Evolutionary conservation across 306 rosid genomes (phyloP).

Genomic region (Sphenostylis stenocarpa): DNA sequence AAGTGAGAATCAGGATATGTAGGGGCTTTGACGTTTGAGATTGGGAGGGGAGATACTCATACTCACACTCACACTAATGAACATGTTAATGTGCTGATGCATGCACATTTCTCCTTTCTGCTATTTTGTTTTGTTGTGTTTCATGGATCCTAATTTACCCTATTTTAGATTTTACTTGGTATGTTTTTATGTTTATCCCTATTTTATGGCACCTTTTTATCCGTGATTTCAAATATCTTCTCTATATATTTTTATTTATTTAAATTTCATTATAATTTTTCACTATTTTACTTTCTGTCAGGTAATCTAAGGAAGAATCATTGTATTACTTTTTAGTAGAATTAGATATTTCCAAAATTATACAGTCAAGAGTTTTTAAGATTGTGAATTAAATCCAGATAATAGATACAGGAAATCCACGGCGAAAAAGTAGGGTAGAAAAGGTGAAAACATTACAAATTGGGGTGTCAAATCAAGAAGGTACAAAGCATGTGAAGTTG

Average conservation of each 20-base stretch:
- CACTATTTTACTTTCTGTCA: neutral
- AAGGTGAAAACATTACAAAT: neutral
- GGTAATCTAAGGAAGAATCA: neutral
- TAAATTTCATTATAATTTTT: neutral
- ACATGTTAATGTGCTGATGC: constrained; percentile 7
- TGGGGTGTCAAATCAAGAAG: neutral
- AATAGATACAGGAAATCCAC: neutral
- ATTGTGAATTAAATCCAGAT: neutral
- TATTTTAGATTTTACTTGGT: neutral
- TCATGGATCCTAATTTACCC: neutral
- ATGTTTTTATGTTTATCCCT: neutral
- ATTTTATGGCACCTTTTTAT: neutral
- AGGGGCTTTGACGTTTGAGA: constrained; percentile 22
- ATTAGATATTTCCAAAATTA: neutral
- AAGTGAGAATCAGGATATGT: constrained; percentile 10
- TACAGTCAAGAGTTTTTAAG: neutral
- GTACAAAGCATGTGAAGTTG: constrained; percentile 31
- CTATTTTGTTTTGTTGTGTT: neutral
- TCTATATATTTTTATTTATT: neutral
- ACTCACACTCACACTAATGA: constrained; percentile 8
- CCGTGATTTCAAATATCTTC: neutral
- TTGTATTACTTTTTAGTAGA: neutral
- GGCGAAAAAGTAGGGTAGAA: neutral
- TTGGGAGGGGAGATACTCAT: constrained; percentile 23
- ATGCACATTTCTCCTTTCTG: constrained; percentile 28